Percentiles rank a stretch among this genome's conserved stretches.
These are phyloP conservation scores for Ogataea parapolymorpha DNA, from an alignment of 805 yeast species.

Conservation along the genomic window DNA sequence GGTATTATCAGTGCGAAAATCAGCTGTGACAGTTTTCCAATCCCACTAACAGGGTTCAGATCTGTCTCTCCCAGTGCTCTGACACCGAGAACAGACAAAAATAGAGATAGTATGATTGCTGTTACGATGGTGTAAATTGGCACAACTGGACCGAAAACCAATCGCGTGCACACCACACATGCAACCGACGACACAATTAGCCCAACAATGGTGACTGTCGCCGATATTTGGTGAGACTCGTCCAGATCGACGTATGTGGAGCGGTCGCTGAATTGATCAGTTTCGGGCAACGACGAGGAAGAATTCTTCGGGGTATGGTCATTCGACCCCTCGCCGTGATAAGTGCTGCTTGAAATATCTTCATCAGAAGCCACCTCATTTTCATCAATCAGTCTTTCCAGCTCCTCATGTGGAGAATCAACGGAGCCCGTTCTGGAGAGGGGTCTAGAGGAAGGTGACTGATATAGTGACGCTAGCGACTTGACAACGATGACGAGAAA, in stretches of 20 bases:
- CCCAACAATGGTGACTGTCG: constrained; percentile 53
- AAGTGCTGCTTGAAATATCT: constrained; percentile 21
- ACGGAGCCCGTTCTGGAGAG: not conserved
- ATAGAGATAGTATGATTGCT: constrained; percentile 71
- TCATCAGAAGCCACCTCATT: constrained; percentile 21
- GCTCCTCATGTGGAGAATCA: constrained; percentile 2
- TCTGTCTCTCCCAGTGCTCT: constrained; percentile 97
- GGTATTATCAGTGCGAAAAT: constrained; percentile 83
- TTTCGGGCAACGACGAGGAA: not conserved
- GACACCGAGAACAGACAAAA: constrained; percentile 82
- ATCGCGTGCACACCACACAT: constrained; percentile 61
- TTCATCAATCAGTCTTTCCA: constrained; percentile 8
- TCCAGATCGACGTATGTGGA: constrained; percentile 32
- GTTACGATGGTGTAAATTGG: constrained; percentile 67
- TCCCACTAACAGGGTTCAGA: constrained; percentile 93
- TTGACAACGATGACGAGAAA: constrained; percentile 58
- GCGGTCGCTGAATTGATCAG: not conserved
- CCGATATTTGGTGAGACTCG: constrained; percentile 47
- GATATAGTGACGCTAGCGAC: constrained; percentile 29
- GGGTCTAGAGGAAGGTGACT: not conserved
- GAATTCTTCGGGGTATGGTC: not conserved
- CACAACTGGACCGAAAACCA: constrained; percentile 66
- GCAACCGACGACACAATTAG: constrained; percentile 60
- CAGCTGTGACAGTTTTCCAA: constrained; percentile 89
- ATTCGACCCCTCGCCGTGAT: constrained; percentile 17